Conservation (phyloP, 1,284 basidiomycete genomes). For the Cryptococcus sp. region DNA sequence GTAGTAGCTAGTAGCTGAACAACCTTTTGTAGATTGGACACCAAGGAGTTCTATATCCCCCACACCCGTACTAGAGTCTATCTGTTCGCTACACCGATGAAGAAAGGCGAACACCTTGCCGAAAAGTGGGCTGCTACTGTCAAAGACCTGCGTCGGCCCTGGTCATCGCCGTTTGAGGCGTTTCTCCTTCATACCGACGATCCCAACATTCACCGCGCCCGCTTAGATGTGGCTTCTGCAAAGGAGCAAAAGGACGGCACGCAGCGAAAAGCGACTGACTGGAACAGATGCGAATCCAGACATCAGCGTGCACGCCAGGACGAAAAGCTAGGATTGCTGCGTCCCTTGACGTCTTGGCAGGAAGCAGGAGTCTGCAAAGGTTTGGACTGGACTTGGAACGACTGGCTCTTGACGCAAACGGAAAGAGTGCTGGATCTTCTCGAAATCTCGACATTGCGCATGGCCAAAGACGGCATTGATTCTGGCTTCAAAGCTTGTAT, state of each 20-base stretch:
- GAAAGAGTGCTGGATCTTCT: constrained; percentile 92
- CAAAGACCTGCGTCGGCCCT: constrained; percentile 71
- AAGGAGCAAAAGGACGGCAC: constrained; percentile 57
- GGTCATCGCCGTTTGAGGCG: constrained; percentile 84
- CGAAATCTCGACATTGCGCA: constrained; percentile 84
- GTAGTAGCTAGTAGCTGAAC: not conserved
- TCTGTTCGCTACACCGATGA: constrained; percentile 62
- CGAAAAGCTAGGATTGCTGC: constrained; percentile 75
- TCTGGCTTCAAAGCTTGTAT: constrained; percentile 88
- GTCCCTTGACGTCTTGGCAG: constrained; percentile 90
- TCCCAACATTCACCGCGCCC: constrained; percentile 82
- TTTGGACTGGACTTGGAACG: constrained; percentile 89
- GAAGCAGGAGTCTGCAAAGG: constrained; percentile 87
- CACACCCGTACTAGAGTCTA: constrained; percentile 91
- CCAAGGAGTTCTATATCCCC: constrained; percentile 91
- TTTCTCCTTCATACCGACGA: constrained; percentile 90
- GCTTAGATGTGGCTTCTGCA: constrained; percentile 71
- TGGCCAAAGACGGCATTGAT: constrained; percentile 76
- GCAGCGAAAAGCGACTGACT: constrained; percentile 62
- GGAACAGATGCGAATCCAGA: constrained; percentile 87
- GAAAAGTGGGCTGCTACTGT: constrained; percentile 71
- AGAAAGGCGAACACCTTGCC: constrained; percentile 61
- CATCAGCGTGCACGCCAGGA: constrained; percentile 85
- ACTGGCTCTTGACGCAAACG: constrained; percentile 87
- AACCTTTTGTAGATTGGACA: constrained; percentile 64